Evolutionary conservation across 805 yeast genomes (phyloP).

Genomic region (Kuraishia cidri): DNA sequence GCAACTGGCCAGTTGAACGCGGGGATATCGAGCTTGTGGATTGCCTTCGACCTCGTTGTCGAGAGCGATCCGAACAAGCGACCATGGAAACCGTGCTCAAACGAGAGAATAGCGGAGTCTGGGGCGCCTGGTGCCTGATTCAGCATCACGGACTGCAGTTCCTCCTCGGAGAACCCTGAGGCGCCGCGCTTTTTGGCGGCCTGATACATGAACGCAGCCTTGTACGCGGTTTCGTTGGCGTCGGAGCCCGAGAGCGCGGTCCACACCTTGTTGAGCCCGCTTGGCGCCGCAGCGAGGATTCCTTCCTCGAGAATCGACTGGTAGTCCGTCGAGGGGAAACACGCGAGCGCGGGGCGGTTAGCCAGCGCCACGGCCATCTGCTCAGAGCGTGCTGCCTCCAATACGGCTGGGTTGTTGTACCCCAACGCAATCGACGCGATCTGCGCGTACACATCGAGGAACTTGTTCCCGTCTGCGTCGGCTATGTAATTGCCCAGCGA

Average conservation of each 20-base stretch:
- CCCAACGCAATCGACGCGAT: constrained; percentile 82
- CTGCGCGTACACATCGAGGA: constrained; percentile 74
- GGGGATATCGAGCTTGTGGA: constrained; percentile 90
- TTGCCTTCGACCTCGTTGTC: constrained; percentile 87
- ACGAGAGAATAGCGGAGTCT: constrained; percentile 75
- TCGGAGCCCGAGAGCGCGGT: constrained; percentile 79
- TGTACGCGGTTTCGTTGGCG: constrained; percentile 83
- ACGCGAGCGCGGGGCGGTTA: constrained; percentile 81
- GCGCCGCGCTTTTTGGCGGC: constrained; percentile 63
- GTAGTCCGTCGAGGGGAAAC: constrained; percentile 65
- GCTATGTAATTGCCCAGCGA: constrained; percentile 73
- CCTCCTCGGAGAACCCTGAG: constrained; percentile 55
- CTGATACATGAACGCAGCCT: constrained; percentile 81
- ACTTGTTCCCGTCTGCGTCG: constrained; percentile 72
- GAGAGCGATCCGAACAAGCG: constrained; percentile 89
- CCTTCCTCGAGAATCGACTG: constrained; percentile 39
- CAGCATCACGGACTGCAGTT: constrained; percentile 65
- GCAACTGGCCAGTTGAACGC: constrained; percentile 97
- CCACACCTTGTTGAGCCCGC: constrained; percentile 70
- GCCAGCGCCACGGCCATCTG: constrained; percentile 66
- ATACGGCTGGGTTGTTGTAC: constrained; percentile 73
- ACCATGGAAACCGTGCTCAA: constrained; percentile 90
- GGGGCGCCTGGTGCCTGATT: constrained; percentile 88
- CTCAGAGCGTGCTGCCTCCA: constrained; percentile 59
- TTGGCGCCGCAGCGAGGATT: constrained; percentile 67